Evolutionary conservation across 1,284 basidiomycete species (phyloP), one percentile per base, ranked within the genome.

Genomic region (Boletus sp.): DNA sequence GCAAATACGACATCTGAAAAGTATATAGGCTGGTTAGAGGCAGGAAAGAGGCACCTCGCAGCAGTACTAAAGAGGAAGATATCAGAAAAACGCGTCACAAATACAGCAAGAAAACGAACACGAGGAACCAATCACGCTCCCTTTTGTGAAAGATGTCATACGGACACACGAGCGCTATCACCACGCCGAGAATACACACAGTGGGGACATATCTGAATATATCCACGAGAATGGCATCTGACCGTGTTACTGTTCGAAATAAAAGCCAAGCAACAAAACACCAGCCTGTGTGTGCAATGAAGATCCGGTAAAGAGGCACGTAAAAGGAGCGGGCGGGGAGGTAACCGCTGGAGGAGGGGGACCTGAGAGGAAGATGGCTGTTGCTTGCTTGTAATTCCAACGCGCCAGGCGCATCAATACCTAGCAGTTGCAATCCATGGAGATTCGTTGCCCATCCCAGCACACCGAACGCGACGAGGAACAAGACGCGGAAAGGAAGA

Each of bases 1-100:
- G 95, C 94, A 49, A 96, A 82, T 39, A 99, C 81, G 39, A 99
- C 84, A 62, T 99, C 94, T 35, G 85, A 84, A 68, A 99, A 99
- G 63, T 85, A 82, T 37, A 94, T 76, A 1, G 82, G 78, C 41
- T 76, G 74, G 45, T 74, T 72, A 25, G 77, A 64, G 0, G 81
- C 73, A 20, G 88, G 81, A 39, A 84, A 77, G 26, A 94, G 58
- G 61, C 93, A 94, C 56, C 93, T 78, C 20, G 51, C 44, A 29
- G 51, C 29, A 40, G 46, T 25, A 45, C 56, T 58, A 38, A 22
- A 46, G 19, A 34, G 5, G 29, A 39, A 3, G 23, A 19, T 3
- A 49, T 56, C 22, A 58, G 43, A 45, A 20, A 16, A 2, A 44
- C 17, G 30, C 42, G n/a, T 43, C 49, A 19, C 2, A n/a, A 16